Evolutionary conservation across 164 flowering plant genomes (phyloP), one percentile per base, ranked within the genome.

Genomic region (Buxus sempervirens): DNA sequence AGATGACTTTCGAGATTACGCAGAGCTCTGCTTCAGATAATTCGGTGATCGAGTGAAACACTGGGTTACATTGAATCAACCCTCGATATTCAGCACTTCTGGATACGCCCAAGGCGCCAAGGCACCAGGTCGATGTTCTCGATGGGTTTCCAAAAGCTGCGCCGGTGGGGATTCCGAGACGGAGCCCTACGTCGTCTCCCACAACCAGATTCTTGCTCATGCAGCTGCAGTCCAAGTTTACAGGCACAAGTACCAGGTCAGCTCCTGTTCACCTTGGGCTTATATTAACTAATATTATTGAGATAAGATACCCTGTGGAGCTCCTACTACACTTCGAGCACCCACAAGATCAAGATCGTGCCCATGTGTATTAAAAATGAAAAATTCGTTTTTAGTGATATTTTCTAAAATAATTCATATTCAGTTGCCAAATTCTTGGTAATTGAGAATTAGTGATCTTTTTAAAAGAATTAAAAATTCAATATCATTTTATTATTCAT

Each of bases 1-100:
- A 65, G 58, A 82, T 38, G 82, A 82, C 67, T 79, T 66, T 66
- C 21, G 21, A 19, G 79, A 73, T 16, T 78, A 64, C 23, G 79
- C 72, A 14, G 81, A 78, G 1, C 5, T 73, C 5, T 75, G 75
- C 62, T 78, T 61, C 56, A 65, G 42, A 41, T 41, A n/a, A 54
- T 81, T 78, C 55, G 81, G 83, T n/a, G 81, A 77, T 32, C 38
- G 81, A 42, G 83, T 80, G 60, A 80, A 80, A 62, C 73, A 77
- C 24, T 80, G 81, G 81, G 53, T 70, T 19, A 75, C 81, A 0
- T 0, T 77, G 12, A 78, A 78, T 27, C 80, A 81, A 55, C 84
- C 84, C 18, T 9, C 14, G 0, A 36, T 10, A 2, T 45, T 63
- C 36, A 23, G 38, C 16, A 5, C 0, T 0, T 1, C 5, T 1